A percentile compares a stretch with the other conserved stretches of the same genome.
These are phyloP conservation scores for Sporisorium exsertum DNA, from an alignment of 1,284 basidiomycete species.

Conservation along the genomic window DNA sequence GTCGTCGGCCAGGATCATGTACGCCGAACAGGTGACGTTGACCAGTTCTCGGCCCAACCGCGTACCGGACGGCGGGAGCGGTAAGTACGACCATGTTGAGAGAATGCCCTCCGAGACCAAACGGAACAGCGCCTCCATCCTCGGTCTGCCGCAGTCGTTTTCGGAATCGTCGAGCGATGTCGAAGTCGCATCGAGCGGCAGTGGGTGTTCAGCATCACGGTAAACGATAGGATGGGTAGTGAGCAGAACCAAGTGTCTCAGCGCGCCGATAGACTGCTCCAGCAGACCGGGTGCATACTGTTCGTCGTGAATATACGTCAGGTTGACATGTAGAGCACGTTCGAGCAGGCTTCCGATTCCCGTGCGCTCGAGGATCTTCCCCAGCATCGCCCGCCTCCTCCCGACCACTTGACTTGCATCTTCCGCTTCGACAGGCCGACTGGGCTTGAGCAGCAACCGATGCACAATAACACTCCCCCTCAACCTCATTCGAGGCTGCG, in stretches of 20 bases:
- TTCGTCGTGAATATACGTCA: constrained; percentile 42
- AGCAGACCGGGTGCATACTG: constrained; percentile 20
- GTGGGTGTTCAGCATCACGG: not conserved
- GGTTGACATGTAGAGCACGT: constrained; percentile 32
- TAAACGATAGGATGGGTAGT: constrained; percentile 29
- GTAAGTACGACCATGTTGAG: constrained; percentile 43
- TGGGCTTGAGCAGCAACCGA: constrained; percentile 9
- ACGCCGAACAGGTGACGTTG: constrained; percentile 22
- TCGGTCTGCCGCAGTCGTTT: constrained; percentile 25
- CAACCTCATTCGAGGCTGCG: constrained; percentile 32
- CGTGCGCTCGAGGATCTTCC: constrained; percentile 31
- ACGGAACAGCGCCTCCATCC: constrained; percentile 23
- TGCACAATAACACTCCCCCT: constrained; percentile 13
- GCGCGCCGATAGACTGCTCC: constrained; percentile 18
- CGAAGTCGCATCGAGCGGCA: not conserved
- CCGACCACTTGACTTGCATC: not conserved
- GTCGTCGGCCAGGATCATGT: constrained; percentile 13
- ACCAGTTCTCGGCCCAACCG: constrained; percentile 12
- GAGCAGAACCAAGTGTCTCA: constrained; percentile 29
- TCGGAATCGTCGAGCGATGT: not conserved
- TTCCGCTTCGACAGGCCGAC: not conserved
- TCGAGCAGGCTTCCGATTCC: constrained; percentile 42
- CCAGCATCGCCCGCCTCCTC: constrained; percentile 4
- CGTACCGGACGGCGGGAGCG: constrained; percentile 29
- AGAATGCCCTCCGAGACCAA: constrained; percentile 31